phyloP scores from a whole-genome alignment of 2,329 filamentous ascomycete species.

The Aaosphaeria arxii region DNA sequence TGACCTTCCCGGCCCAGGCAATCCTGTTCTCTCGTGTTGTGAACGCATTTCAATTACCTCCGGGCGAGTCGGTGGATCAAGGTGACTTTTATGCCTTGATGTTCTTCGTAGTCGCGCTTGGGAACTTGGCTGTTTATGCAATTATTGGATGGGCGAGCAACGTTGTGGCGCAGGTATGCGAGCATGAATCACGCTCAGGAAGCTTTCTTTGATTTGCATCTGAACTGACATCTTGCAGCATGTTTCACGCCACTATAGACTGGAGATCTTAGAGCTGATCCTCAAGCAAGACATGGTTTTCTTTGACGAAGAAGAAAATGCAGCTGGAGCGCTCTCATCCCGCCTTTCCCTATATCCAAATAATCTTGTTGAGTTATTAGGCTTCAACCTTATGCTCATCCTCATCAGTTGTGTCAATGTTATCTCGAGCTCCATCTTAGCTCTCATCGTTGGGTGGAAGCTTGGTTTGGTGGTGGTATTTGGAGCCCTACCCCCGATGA shows the following conservation, averaged over 20 bases:
- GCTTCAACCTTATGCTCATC: slow-evolving; percentile 82
- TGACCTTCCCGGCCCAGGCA: slow-evolving; percentile 48
- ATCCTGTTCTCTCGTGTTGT: slow-evolving; percentile 51
- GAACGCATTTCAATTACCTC: slow-evolving; percentile 45
- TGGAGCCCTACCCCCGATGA: slow-evolving; percentile 62
- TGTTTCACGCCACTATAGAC: slow-evolving; percentile 30
- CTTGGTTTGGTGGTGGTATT: slow-evolving; percentile 77
- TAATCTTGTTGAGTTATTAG: slow-evolving; percentile 82
- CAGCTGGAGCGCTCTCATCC: slow-evolving; percentile 77
- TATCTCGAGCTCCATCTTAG: slow-evolving; percentile 66
- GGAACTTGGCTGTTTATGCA: slow-evolving; percentile 44
- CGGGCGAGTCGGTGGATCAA: slow-evolving; percentile 35
- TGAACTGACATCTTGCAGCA: slow-evolving; percentile 4
- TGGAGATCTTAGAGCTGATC: slow-evolving; percentile 74
- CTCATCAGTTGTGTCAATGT: slow-evolving; percentile 79
- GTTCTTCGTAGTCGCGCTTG: slow-evolving; percentile 55
- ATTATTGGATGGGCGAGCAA: slow-evolving; percentile 46
- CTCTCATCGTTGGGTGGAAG: slow-evolving; percentile 82
- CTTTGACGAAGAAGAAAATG: slow-evolving; percentile 88
- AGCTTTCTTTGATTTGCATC: slow-evolving; percentile 9
- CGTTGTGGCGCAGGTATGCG: slow-evolving; percentile 44
- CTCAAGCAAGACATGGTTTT: slow-evolving; percentile 90
- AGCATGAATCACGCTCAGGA: slow-evolving; percentile 10
- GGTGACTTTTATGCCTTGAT: slow-evolving; percentile 55
- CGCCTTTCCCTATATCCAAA: slow-evolving; percentile 69